Percentiles rank a stretch among this genome's conserved stretches.
Evolutionary conservation across 768 basidiomycete genomes (phyloP).

Genomic region (Leucosporidium yakuticum): DNA sequence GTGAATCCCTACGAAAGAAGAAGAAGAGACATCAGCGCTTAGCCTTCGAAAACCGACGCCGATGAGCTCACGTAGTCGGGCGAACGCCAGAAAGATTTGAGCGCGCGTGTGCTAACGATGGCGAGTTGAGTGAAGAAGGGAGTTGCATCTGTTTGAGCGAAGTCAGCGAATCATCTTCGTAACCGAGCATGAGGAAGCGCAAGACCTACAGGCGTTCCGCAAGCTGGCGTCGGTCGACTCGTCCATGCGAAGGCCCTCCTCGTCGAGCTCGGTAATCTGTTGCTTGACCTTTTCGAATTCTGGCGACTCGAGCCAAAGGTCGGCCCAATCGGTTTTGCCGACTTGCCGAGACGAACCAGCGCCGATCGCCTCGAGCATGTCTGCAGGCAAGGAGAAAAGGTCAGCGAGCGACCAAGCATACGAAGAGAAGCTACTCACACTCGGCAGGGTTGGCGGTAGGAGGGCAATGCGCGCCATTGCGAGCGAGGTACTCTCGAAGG

Average conservation of each 20-base stretch:
- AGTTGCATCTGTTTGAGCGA: constrained; percentile 52
- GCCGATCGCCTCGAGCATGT: constrained; percentile 51
- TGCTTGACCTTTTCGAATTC: constrained; percentile 48
- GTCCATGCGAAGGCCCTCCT: not conserved
- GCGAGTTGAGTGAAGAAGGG: constrained; percentile 66
- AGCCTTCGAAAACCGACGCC: too few species aligned
- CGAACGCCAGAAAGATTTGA: constrained; percentile 67
- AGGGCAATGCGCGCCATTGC: constrained; percentile 67
- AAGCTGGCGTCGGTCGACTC: constrained; percentile 43
- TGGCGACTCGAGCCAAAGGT: constrained; percentile 69
- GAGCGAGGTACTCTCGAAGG: constrained; percentile 66
- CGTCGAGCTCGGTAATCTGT: constrained; percentile 49
- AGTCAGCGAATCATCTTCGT: too few species aligned
- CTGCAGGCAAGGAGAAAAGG: not conserved
- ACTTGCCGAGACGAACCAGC: constrained; percentile 59
- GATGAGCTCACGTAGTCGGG: constrained; percentile 60
- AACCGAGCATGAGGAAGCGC: too few species aligned
- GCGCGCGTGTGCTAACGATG: constrained; percentile 61
- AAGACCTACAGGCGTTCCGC: too few species aligned
- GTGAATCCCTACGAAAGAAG: constrained; percentile 50
- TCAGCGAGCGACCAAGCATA: constrained; percentile 7
- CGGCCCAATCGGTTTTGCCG: constrained; percentile 76
- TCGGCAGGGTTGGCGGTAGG: constrained; percentile 61
- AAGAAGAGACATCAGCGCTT: too few species aligned
- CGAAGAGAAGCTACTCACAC: constrained; percentile 48